A percentile compares a stretch with the other conserved stretches of the same genome.
These are phyloP conservation scores for Hyphopichia burtonii DNA, from an alignment of 1,139 yeast species.

Conservation along the genomic window DNA sequence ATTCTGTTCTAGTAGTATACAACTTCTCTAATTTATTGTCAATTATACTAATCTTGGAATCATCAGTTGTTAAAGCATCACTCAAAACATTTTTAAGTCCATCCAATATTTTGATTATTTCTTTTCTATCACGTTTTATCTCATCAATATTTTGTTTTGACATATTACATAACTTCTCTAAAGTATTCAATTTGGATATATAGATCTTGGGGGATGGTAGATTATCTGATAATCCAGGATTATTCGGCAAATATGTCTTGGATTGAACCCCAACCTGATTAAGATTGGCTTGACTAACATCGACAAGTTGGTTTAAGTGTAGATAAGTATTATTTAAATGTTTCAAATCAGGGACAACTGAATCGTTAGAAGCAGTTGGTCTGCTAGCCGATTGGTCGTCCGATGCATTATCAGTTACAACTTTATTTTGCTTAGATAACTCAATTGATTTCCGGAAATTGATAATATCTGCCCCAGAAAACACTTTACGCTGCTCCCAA, in stretches of 20 bases:
- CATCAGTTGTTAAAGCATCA: slow-evolving; percentile 47
- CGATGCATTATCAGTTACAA: not conserved
- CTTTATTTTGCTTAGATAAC: slow-evolving; percentile 12
- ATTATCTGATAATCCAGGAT: slow-evolving; percentile 42
- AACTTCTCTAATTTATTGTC: slow-evolving; percentile 37
- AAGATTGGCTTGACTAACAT: slow-evolving; percentile 34
- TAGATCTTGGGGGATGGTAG: slow-evolving; percentile 54
- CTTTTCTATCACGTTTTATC: slow-evolving; percentile 37
- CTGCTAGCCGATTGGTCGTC: slow-evolving; percentile 5
- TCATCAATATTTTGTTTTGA: slow-evolving; percentile 37
- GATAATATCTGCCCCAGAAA: slow-evolving; percentile 41
- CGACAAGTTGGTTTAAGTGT: slow-evolving; percentile 30
- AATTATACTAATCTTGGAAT: slow-evolving; percentile 41
- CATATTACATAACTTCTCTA: slow-evolving; percentile 42
- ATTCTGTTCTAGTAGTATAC: slow-evolving; percentile 42
- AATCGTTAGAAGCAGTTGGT: slow-evolving; percentile 7
- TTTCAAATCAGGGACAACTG: slow-evolving; percentile 39
- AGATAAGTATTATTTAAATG: slow-evolving; percentile 31
- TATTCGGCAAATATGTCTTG: slow-evolving; percentile 39
- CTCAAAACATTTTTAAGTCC: slow-evolving; percentile 38
- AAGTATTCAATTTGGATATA: slow-evolving; percentile 42
- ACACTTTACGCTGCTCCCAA: slow-evolving; percentile 71
- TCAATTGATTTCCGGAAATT: slow-evolving; percentile 40
- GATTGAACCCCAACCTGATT: slow-evolving; percentile 47
- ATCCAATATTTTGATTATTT: slow-evolving; percentile 42